These are phyloP conservation scores for Hypomyces perniciosus DNA, from an alignment of 2,329 filamentous ascomycete species.

Conservation along the genomic window DNA sequence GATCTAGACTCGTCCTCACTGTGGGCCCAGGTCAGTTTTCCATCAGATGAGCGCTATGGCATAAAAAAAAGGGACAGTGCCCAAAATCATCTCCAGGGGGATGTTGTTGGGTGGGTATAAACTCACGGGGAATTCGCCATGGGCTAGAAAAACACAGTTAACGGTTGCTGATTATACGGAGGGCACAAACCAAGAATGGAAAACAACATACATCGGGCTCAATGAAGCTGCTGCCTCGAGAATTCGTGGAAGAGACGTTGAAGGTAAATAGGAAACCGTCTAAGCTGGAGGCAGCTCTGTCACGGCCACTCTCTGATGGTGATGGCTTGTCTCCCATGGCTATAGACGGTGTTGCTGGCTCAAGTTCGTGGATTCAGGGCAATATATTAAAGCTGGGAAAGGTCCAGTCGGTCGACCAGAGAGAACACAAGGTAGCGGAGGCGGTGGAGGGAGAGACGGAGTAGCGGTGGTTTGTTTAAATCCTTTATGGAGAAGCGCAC, in stretches of 20 bases:
- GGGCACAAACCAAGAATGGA: neutral
- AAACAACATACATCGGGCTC: conserved; percentile 28
- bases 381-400: neutral
- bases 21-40: conserved; percentile 15
- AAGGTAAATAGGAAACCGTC: conserved; percentile 29
- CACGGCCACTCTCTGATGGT: neutral
- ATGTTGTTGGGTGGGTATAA: no score
- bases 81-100: no score
- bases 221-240: conserved; percentile 25
- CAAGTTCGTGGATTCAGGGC: no score
- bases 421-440: no score
- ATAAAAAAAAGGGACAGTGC: no score
- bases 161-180: neutral
- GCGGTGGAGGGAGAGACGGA: no score
- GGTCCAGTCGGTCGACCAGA: no score
- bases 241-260: conserved; percentile 20
- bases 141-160: neutral
- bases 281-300: neutral
- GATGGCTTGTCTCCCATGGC: conserved; percentile 4
- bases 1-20: conserved; percentile 29
- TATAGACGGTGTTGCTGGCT: neutral
- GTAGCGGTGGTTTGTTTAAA: no score
- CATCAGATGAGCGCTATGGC: no score
- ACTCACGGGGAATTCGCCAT: no score
- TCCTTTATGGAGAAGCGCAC: neutral